phyloP scores from a whole-genome alignment of 345 rosid genomes.

The Adansonia digitata region DNA sequence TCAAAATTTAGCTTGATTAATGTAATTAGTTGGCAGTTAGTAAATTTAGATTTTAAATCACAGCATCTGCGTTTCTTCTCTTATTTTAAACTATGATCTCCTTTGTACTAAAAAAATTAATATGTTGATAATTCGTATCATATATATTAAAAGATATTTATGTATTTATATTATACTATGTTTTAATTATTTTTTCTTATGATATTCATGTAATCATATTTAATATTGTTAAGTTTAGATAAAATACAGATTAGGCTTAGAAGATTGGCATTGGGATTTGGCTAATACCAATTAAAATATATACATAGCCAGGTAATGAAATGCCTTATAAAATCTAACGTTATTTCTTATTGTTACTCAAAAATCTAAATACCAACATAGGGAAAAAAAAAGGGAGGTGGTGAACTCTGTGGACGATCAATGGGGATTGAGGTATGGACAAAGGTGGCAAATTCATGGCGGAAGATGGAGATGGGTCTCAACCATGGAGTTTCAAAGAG shows the following conservation, averaged over 20 bases:
- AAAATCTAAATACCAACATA: slow-evolving; percentile 6
- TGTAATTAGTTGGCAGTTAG: too few species aligned
- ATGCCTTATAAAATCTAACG: slow-evolving; percentile 8
- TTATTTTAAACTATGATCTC: too few species aligned
- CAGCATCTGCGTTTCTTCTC: too few species aligned
- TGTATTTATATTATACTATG: too few species aligned
- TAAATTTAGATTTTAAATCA: too few species aligned
- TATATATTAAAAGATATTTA: too few species aligned
- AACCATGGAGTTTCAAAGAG: slow-evolving; percentile 62
- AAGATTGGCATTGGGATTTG: neutral
- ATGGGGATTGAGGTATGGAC: slow-evolving; percentile 20
- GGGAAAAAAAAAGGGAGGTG: slow-evolving; percentile 29
- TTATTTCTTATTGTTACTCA: neutral
- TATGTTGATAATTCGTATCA: too few species aligned
- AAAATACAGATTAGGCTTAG: neutral
- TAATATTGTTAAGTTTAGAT: too few species aligned
- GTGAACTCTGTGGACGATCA: slow-evolving; percentile 20
- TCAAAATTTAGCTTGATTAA: too few species aligned
- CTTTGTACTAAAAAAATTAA: too few species aligned
- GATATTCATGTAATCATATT: too few species aligned
- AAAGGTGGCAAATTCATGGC: slow-evolving; percentile 35
- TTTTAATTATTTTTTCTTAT: too few species aligned
- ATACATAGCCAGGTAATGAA: neutral
- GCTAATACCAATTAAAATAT: neutral
- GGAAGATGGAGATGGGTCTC: slow-evolving; percentile 40